Base-by-base conservation (phyloP, 2,329 filamentous ascomycete species). In the Cryphonectria carpinicola region DNA sequence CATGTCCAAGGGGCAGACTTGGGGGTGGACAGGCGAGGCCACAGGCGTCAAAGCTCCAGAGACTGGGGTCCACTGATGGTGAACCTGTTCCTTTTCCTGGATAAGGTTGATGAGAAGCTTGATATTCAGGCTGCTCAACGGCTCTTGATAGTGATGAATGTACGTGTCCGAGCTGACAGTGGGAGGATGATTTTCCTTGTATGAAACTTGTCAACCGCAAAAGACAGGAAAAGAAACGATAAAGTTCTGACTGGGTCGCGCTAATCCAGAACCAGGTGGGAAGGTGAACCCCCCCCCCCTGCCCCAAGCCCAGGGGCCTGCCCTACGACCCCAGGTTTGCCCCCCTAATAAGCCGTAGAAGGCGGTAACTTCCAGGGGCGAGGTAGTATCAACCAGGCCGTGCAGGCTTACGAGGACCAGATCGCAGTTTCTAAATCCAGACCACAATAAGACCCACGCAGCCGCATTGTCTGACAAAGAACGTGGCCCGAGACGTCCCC, bases 1-100 rank as follows among this genome's bases (percentile, higher is more conserved):
- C 84, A 87, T 84, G 67, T 73, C 78, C 78, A 63, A 65, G 49
- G 46, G 49, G 25, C n/a, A 52, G 35, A n/a, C 2, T 22, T n/a
- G 19, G 49, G 69, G 46, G 46, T 41, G 35, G 46, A 66, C 43
- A 58, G 64, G 22, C n/a, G 56, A 65, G 39, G 61, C 49, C 41
- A 52, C 49, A 14, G 67, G 49, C 70, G 43, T 25, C 28, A 39
- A 46, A 13, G 19, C 46, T 58, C n/a, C 46, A 52, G 62, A 68
- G 28, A 60, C 28, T 7, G 35, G 61, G 60, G 37, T n/a, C 25
- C 43, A 46, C 22, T 46, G 37, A 25, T 25, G 17, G 17, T n/a
- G 46, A 65, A 32, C 19, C 28, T 63, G 46, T 17, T 46, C 43
- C 43, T 46, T 17, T 63, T 35, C 63, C 25, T 32, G 43, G 46